Conservation (phyloP, 2,329 filamentous ascomycete species). For the Cladosporium velox region DNA sequence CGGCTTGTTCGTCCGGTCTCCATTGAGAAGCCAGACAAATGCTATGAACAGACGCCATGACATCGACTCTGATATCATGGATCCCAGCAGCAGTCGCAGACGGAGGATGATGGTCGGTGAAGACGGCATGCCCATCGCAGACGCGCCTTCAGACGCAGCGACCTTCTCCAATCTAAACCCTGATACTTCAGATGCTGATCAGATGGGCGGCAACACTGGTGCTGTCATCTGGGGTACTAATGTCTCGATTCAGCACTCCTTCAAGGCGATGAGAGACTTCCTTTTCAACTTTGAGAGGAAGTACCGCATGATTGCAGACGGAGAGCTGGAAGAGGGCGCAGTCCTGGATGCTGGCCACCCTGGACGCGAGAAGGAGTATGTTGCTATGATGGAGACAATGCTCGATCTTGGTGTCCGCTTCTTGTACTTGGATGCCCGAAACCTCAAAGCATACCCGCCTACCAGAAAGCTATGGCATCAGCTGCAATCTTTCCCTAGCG, state of each 20-base stretch:
- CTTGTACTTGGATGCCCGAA: constrained; percentile 83
- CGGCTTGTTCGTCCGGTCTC: constrained; percentile 76
- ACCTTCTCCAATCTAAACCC: constrained; percentile 72
- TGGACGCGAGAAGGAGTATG: constrained; percentile 78
- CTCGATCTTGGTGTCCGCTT: constrained; percentile 78
- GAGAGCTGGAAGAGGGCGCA: constrained; percentile 71
- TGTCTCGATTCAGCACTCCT: constrained; percentile 87
- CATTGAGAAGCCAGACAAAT: constrained; percentile 51
- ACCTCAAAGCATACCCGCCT: constrained; percentile 88
- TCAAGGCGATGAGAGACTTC: constrained; percentile 87
- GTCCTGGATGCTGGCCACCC: constrained; percentile 66
- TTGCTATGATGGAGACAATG: constrained; percentile 87
- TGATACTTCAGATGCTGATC: constrained; percentile 88
- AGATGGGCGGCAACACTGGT: constrained; percentile 76
- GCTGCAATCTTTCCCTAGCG: constrained; percentile 87
- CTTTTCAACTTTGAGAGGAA: constrained; percentile 88
- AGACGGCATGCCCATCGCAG: constrained; percentile 60
- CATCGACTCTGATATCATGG: constrained; percentile 76
- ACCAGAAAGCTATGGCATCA: constrained; percentile 96
- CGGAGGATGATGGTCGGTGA: constrained; percentile 66
- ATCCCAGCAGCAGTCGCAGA: constrained; percentile 53
- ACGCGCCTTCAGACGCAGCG: constrained; percentile 57
- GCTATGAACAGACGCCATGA: constrained; percentile 74
- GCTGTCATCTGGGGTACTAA: constrained; percentile 97
- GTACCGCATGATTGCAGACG: constrained; percentile 89